Evolutionary conservation across 2,329 filamentous ascomycete species (phyloP).

Genomic region (Rugonectria rugulosa): DNA sequence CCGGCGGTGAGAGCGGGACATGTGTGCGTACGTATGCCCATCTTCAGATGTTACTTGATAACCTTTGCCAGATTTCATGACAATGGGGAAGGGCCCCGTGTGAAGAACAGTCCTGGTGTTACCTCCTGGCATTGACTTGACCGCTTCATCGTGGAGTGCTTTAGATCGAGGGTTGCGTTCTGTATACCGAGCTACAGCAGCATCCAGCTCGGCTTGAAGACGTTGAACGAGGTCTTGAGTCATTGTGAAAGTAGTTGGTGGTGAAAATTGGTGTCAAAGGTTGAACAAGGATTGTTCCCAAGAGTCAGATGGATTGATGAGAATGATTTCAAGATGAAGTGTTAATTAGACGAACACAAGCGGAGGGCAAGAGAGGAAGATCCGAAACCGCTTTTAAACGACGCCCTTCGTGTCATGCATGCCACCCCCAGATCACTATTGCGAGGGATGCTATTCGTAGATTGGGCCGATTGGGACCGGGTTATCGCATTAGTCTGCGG

Average conservation of each 20-base stretch:
- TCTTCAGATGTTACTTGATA: constrained; percentile 51
- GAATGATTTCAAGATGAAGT: neutral
- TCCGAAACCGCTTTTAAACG: constrained; percentile 1
- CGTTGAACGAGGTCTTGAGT: constrained; percentile 26
- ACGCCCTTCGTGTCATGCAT: neutral
- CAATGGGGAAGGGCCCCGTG: constrained; percentile 53
- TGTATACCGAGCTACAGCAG: constrained; percentile 45
- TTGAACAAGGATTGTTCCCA: neutral
- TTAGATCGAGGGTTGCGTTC: constrained; percentile 49
- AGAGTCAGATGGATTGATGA: neutral
- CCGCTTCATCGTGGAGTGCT: constrained; percentile 47
- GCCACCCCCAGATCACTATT: neutral
- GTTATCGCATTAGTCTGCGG: neutral
- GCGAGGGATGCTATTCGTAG: constrained; percentile 14
- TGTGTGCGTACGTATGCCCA: constrained; percentile 42
- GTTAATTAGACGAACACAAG: neutral
- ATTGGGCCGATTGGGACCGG: neutral
- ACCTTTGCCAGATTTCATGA: constrained; percentile 47
- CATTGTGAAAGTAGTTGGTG: constrained; percentile 21
- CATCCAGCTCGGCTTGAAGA: constrained; percentile 41
- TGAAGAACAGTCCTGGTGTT: constrained; percentile 56
- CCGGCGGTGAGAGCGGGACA: neutral
- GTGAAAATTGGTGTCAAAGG: neutral
- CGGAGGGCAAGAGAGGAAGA: neutral
- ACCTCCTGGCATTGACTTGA: constrained; percentile 51